Base-by-base conservation (phyloP, 1,284 basidiomycete species). In the Ceraceosorus guamensis region DNA sequence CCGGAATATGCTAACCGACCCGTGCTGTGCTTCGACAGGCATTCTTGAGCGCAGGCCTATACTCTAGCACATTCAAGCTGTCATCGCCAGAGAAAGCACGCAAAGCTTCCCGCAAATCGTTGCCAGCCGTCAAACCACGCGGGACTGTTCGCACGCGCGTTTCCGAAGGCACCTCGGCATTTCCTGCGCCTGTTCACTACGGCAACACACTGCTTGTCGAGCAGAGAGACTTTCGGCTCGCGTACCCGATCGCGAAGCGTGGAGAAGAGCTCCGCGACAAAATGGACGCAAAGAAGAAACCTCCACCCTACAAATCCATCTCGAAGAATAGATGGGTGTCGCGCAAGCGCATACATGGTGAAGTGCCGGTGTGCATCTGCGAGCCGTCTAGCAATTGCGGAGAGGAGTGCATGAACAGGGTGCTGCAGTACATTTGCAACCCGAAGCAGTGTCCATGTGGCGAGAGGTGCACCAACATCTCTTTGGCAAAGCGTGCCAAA, bases 391-490 rank as follows among this genome's bases (percentile, higher is more conserved):
- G 55, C 46, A 57, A 53, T 5, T 74, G 71, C 35, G 70, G 59
- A 14, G 55, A 57, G 13, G 60, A 61, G 50, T 74, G 71, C 55
- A 63, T 74, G 46, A 74, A 74, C 52, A 66, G 71, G 39, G 58
- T 64, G 53, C 52, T 71, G 46, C 54, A 63, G 52, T 70, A 63
- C 53, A 56, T 72, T 32, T 74, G 71, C 53, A 58, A 68, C 50
- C 67, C 67, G 4, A 67, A 56, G 52, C 61, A 55, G 2, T 74
- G 71, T 48, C 71, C 70, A 4, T 70, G 66, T 50, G 70, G 64
- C 1, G 56, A 57, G 37, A 52, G 59, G 32, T 74, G 71, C 60
- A 71, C 68, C 47, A 74, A 74, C 50, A 43, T 62, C 46, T 61
- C 61, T 52, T 61, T 74, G 3, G 68, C 65, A n/a, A 66, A 63